Evolutionary conservation across 805 yeast species (phyloP).

Genomic region (Candida palmyrensis): DNA sequence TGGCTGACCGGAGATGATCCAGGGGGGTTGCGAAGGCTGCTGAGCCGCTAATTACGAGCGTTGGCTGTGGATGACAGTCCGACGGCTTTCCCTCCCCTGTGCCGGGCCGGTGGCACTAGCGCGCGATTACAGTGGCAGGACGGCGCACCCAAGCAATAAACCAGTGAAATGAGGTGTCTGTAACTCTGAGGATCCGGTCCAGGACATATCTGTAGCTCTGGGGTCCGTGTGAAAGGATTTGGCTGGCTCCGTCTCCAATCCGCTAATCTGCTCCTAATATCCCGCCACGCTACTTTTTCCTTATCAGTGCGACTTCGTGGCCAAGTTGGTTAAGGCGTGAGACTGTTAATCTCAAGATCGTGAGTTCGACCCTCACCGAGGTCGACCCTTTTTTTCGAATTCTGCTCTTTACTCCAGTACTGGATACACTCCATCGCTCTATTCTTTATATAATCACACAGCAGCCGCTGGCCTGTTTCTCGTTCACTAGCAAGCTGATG

Average conservation of each 20-base stretch:
- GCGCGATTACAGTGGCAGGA: too few species aligned
- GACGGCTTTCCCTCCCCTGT: too few species aligned
- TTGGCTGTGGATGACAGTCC: too few species aligned
- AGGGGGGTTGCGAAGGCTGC: too few species aligned
- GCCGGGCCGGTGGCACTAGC: too few species aligned
- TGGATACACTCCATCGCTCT: not conserved
- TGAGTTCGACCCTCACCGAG: constrained; percentile 30
- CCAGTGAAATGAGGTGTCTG: too few species aligned
- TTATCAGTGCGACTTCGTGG: constrained; percentile 15
- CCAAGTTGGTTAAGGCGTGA: constrained; percentile 7
- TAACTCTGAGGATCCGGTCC: too few species aligned
- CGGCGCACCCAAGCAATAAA: too few species aligned
- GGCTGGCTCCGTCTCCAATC: not conserved
- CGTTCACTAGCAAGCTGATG: constrained; percentile 54
- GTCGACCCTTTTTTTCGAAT: constrained; percentile 14
- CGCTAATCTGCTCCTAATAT: not conserved
- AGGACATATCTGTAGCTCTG: too few species aligned
- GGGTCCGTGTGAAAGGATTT: too few species aligned
- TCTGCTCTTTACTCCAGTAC: not conserved
- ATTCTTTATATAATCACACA: constrained; percentile 23
- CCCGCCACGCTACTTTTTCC: not conserved
- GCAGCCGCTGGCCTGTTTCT: constrained; percentile 24
- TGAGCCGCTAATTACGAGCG: too few species aligned
- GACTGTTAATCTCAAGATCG: constrained; percentile 23
- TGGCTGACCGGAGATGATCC: not conserved